Conservation (phyloP, 139 green algal genomes). For the Chlamydomonas sp. region DNA sequence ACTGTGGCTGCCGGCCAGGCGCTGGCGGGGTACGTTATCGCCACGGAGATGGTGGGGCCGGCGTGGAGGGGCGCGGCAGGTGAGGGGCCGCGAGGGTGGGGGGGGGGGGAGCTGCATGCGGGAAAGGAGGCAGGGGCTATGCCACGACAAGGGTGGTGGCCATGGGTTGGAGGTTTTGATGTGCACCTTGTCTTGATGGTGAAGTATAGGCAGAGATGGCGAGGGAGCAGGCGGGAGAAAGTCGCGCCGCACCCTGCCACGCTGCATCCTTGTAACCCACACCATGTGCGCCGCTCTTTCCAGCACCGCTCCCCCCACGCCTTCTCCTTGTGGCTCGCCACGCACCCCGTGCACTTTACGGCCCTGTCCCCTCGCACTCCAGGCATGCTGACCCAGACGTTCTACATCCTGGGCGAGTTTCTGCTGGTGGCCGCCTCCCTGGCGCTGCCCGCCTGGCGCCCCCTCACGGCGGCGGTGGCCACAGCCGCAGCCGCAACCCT, state of each 20-base stretch:
- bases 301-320: too few species aligned
- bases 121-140: not conserved
- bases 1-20: constrained; percentile 10
- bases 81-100: not conserved
- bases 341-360: too few species aligned
- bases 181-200: too few species aligned
- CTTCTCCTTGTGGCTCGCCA: too few species aligned
- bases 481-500: not conserved
- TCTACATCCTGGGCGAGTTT: constrained; percentile 41
- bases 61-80: constrained; percentile 31
- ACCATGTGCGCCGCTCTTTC: too few species aligned
- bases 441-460: constrained; percentile 22
- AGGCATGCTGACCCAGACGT: constrained; percentile 38
- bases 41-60: constrained; percentile 33
- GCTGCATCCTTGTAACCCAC: too few species aligned
- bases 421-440: constrained; percentile 28
- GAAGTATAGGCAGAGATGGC: too few species aligned
- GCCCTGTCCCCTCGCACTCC: too few species aligned
- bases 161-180: too few species aligned
- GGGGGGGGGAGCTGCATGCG: not conserved
- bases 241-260: too few species aligned
- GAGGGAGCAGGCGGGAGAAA: too few species aligned
- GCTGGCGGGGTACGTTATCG: constrained; percentile 30
- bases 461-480: constrained; percentile 7
- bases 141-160: too few species aligned